phyloP scores from a whole-genome alignment of 1,284 basidiomycete species.

The Boletus smithii region DNA sequence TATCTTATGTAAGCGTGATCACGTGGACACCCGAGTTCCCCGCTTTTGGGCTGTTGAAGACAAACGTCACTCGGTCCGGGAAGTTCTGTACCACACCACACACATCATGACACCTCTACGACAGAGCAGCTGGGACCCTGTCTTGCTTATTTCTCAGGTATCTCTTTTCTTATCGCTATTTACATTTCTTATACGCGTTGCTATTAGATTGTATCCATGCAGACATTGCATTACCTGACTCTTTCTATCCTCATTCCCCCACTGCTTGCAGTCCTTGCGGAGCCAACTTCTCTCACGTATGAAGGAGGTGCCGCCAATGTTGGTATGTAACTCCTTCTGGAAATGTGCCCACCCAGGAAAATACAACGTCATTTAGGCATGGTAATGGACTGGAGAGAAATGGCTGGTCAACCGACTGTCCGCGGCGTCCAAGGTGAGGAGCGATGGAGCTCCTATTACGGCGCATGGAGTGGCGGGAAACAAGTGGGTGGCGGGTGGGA shows the following conservation, averaged over 20 bases:
- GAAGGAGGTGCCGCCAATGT: constrained; percentile 85
- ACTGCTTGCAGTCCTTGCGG: constrained; percentile 72
- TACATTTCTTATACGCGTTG: constrained; percentile 7
- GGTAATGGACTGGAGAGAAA: constrained; percentile 97
- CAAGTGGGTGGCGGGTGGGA: constrained; percentile 57
- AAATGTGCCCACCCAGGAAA: not conserved
- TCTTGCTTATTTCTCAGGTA: constrained; percentile 71
- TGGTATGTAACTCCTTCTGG: constrained; percentile 44
- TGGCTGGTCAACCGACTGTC: constrained; percentile 79
- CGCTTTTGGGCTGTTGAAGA: too few relatives aligned
- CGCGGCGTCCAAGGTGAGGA: constrained; percentile 57
- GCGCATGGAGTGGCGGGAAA: constrained; percentile 75
- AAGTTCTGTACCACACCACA: not conserved
- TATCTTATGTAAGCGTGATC: constrained; percentile 17
- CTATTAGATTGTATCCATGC: constrained; percentile 89
- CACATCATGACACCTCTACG: constrained; percentile 27
- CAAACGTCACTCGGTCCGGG: not conserved
- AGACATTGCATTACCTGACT: constrained; percentile 89
- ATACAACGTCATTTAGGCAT: constrained; percentile 51
- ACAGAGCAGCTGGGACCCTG: constrained; percentile 67
- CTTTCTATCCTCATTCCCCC: constrained; percentile 83
- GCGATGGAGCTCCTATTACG: constrained; percentile 61
- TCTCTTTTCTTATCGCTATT: not conserved
- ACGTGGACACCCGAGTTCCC: constrained; percentile 10
- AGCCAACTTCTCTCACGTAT: constrained; percentile 70